A percentile compares a stretch with the other conserved stretches of the same genome.
phyloP scores from a whole-genome alignment of 805 yeast species.

The Saccharomycopsis sp. region DNA sequence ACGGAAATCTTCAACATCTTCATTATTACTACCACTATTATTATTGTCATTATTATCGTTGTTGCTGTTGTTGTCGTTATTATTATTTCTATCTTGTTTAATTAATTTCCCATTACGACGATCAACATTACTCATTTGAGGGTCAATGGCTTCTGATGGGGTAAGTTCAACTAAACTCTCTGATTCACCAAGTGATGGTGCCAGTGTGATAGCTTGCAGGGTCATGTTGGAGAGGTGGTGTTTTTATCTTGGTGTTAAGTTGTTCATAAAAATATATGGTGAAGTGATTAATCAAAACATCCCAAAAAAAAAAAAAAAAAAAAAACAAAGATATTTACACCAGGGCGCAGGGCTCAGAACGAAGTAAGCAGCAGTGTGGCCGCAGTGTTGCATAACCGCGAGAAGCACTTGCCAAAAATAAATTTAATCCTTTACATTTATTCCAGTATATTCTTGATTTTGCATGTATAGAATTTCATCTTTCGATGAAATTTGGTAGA shows the following conservation, averaged over 20 bases:
- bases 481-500: background rate
- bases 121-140: conserved; percentile 5
- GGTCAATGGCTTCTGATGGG: conserved; percentile 6
- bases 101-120: background rate
- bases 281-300: conserved; percentile 13
- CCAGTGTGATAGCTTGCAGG: background rate
- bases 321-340: background rate
- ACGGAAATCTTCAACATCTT: no score
- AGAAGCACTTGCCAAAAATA: no score
- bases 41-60: background rate
- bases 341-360: background rate
- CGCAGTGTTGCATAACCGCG: background rate
- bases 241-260: conserved; percentile 10
- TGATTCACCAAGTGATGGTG: background rate
- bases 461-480: no score
- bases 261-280: conserved; percentile 5
- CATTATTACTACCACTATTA: background rate
- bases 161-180: background rate
- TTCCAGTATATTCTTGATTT: no score
- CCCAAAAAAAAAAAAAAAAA: background rate
- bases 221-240: conserved; percentile 2
- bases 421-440: no score
- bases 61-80: conserved; percentile 1
- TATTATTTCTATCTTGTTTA: background rate
- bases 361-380: background rate